A percentile compares a stretch with the other conserved stretches of the same genome.
Conservation (phyloP, 768 basidiomycete genomes). For the Rossbeevera mucosa region DNA sequence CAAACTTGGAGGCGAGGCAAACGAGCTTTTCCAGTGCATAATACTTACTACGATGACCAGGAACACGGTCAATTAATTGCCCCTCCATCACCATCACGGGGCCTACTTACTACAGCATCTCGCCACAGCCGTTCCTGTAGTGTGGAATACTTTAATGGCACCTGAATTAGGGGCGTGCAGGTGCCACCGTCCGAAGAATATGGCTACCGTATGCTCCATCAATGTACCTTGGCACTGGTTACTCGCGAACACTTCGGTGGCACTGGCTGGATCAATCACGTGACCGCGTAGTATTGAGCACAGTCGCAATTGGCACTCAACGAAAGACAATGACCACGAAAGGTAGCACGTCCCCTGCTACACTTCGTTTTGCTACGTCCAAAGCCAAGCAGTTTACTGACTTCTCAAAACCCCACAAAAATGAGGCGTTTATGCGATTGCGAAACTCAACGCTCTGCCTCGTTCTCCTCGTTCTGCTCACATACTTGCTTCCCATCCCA, state of each 20-base stretch:
- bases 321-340: constrained; percentile 14
- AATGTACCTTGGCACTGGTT: background rate
- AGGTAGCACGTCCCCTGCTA: constrained; percentile 18
- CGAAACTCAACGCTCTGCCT: constrained; percentile 36
- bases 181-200: background rate
- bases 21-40: too few species aligned
- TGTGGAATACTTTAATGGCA: background rate
- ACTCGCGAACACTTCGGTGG: background rate
- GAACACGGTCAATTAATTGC: background rate
- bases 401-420: constrained; percentile 33
- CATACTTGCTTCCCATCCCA: constrained; percentile 36
- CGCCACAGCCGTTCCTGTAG: background rate
- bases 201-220: background rate
- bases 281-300: background rate
- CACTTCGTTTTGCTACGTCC: constrained; percentile 22
- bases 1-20: too few species aligned
- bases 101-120: background rate
- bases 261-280: too few species aligned
- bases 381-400: constrained; percentile 18
- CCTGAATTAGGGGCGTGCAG: background rate
- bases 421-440: constrained; percentile 36
- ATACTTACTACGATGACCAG: too few species aligned
- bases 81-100: background rate
- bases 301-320: background rate
- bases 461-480: constrained; percentile 30